phyloP scores from a whole-genome alignment of 2,329 filamentous ascomycete genomes.

The Dactylellina drechsleri region DNA sequence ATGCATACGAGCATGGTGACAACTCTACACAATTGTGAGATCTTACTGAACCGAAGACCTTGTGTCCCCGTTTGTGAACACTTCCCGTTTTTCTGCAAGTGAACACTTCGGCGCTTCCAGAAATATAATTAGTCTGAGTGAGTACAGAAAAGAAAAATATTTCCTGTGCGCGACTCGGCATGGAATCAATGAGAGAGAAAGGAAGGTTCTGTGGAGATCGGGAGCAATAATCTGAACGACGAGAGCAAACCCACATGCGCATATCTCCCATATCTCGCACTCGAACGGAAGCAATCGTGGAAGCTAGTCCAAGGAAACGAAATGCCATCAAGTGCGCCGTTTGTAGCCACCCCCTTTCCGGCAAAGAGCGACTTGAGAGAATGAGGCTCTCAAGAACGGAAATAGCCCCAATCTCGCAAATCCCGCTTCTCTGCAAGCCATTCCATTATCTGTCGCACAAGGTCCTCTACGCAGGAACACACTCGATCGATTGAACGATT shows the following conservation, averaged over 20 bases:
- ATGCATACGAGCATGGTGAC: conserved; percentile 18
- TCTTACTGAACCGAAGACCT: conserved; percentile 12
- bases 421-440: conserved; percentile 10
- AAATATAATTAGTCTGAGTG: background rate
- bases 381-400: conserved; percentile 39
- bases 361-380: conserved; percentile 11
- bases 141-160: background rate
- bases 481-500: background rate
- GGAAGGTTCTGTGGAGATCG: conserved; percentile 9
- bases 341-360: conserved; percentile 9
- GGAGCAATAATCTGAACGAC: background rate
- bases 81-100: conserved; percentile 11
- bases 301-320: conserved; percentile 10
- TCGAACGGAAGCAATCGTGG: conserved; percentile 19
- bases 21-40: too few species aligned
- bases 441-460: conserved; percentile 15
- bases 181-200: conserved; percentile 2
- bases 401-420: conserved; percentile 30
- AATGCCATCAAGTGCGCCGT: conserved; percentile 6
- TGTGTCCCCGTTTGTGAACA: conserved; percentile 22
- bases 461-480: background rate
- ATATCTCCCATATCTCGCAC: conserved; percentile 11
- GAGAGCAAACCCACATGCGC: too few species aligned
- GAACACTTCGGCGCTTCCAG: conserved; percentile 34
- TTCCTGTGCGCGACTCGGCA: background rate